Percentiles rank a stretch among this genome's conserved stretches.
Evolutionary conservation across 345 rosid species (phyloP).

Genomic region (Linum trigynum): DNA sequence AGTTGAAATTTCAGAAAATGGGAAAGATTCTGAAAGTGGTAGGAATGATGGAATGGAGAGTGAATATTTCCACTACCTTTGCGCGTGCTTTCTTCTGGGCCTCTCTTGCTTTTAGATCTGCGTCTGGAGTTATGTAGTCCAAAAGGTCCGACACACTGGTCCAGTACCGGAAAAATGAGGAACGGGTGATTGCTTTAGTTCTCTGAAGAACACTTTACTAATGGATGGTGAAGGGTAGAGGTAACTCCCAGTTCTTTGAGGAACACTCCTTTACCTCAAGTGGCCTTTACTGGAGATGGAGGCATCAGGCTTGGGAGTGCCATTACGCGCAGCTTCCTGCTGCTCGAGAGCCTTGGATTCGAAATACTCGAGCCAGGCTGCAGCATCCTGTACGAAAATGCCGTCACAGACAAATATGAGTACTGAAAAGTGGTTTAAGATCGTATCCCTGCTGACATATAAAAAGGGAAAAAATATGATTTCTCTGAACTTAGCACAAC

Average conservation of each 20-base stretch:
- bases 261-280: constrained; percentile 17
- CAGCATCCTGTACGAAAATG: constrained; percentile 23
- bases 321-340: constrained; percentile 32
- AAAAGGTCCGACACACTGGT: constrained; percentile 93
- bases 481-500: constrained; percentile 6
- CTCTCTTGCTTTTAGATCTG: constrained; percentile 78
- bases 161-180: constrained; percentile 12
- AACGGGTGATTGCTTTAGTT: not conserved
- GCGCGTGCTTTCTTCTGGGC: constrained; percentile 89
- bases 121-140: constrained; percentile 90
- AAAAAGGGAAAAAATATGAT: too few relatives aligned
- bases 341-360: constrained; percentile 31
- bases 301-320: constrained; percentile 31
- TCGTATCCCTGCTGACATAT: constrained; percentile 6
- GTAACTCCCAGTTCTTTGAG: too few relatives aligned
- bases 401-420: not conserved
- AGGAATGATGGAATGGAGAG: constrained; percentile 3
- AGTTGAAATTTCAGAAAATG: constrained; percentile 7
- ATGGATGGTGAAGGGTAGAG: too few relatives aligned
- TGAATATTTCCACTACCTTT: constrained; percentile 43
- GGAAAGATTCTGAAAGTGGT: constrained; percentile 3
- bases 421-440: not conserved
- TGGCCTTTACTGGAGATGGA: constrained; percentile 33
- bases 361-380: constrained; percentile 32
- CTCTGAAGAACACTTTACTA: not conserved